These are phyloP conservation scores for Spizellomyces sp. DNA, from an alignment of 192 early-diverging fungal genomes.

Conservation along the genomic window DNA sequence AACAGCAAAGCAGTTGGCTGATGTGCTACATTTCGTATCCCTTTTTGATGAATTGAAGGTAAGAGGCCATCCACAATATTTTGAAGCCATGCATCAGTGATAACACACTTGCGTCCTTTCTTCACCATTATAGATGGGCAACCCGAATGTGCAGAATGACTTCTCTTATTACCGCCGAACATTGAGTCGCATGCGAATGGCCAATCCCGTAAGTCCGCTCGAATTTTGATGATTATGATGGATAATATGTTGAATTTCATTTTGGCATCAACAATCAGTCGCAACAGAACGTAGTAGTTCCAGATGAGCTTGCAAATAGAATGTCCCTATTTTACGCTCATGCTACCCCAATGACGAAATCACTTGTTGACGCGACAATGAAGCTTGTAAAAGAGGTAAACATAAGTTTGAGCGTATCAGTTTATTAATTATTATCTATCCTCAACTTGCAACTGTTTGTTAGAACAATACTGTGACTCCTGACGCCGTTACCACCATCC, in stretches of 20 bases:
- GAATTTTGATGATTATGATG: background rate
- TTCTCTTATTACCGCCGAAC: constrained; percentile 96
- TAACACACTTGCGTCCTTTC: background rate
- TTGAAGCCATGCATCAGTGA: background rate
- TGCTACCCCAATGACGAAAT: constrained; percentile 89
- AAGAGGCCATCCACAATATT: constrained; percentile 5
- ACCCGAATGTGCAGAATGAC: constrained; percentile 91
- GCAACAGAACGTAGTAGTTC: constrained; percentile 36
- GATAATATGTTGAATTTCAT: background rate
- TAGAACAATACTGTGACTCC: constrained; percentile 17
- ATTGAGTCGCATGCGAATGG: constrained; percentile 74
- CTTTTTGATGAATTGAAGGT: constrained; percentile 94
- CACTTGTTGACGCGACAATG: constrained; percentile 79
- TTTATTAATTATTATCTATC: background rate
- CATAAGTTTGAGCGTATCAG: constrained; percentile 8
- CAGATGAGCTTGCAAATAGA: constrained; percentile 84
- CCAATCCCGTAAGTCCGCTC: constrained; percentile 51
- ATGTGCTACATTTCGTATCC: constrained; percentile 84
- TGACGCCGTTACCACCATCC: constrained; percentile 54
- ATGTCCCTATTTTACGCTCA: constrained; percentile 98
- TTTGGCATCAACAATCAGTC: background rate
- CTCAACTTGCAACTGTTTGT: background rate
- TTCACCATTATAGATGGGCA: constrained; percentile 64
- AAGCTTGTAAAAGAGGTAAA: constrained; percentile 66
- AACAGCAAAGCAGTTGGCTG: constrained; percentile 77